These are phyloP conservation scores for Ephemerocybe angulata DNA, from an alignment of 768 basidiomycete genomes.

Conservation along the genomic window DNA sequence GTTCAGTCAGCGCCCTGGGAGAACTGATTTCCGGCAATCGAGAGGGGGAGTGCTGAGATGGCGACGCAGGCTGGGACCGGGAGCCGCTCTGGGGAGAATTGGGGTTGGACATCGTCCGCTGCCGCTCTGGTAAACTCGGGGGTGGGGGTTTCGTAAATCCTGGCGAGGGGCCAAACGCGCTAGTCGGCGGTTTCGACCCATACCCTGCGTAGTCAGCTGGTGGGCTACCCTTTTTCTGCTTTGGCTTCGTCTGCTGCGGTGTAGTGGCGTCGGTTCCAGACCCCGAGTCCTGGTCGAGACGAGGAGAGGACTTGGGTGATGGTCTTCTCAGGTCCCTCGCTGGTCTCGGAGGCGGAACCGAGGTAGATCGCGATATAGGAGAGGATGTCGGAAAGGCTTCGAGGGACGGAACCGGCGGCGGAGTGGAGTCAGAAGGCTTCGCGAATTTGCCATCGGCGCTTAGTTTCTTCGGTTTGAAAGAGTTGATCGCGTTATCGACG, in stretches of 20 bases:
- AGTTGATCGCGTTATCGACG: slow-evolving; percentile 41
- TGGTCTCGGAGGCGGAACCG: slow-evolving; percentile 27
- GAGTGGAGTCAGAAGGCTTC: not conserved
- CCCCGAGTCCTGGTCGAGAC: slow-evolving; percentile 14
- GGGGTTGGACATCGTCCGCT: not conserved
- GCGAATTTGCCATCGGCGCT: not conserved
- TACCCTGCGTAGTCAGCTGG: not conserved
- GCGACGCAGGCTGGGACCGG: no score
- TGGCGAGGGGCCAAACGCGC: not conserved
- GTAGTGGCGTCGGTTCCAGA: slow-evolving; percentile 5
- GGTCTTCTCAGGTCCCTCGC: slow-evolving; percentile 19
- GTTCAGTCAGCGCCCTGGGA: slow-evolving; percentile 48
- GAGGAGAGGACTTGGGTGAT: not conserved
- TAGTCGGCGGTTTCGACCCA: slow-evolving; percentile 2
- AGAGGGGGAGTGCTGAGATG: slow-evolving; percentile 21
- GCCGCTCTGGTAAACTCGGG: not conserved
- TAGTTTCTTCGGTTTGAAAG: slow-evolving; percentile 30
- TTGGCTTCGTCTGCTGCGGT: not conserved
- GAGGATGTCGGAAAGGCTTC: slow-evolving; percentile 3
- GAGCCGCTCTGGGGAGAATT: not conserved
- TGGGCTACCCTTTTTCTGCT: not conserved
- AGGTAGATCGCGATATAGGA: slow-evolving; percentile 9
- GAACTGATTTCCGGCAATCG: slow-evolving; percentile 33
- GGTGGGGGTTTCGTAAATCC: not conserved
- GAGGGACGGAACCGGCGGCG: slow-evolving; percentile 1